A percentile compares a stretch with the other conserved stretches of the same genome.
Conservation (phyloP, 768 basidiomycete species). For the Leccinum variicolor region DNA sequence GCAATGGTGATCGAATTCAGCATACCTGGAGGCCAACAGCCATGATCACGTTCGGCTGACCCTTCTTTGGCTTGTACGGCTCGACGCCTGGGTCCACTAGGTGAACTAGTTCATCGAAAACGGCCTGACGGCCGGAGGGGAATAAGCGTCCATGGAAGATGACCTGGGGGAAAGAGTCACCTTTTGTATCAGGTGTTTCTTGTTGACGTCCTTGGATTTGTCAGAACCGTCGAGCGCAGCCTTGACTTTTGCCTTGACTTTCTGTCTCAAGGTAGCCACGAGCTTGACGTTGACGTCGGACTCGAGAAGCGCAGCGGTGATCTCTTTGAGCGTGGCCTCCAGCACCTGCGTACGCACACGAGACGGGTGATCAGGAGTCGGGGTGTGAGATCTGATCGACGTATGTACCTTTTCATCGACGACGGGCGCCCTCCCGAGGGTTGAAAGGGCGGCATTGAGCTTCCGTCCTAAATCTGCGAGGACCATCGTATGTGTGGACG, state of each 20-base stretch:
- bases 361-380: not conserved
- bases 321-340: constrained; percentile 92
- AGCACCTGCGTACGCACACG: constrained; percentile 59
- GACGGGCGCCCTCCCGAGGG: constrained; percentile 80
- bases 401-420: constrained; percentile 82
- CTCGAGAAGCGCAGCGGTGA: constrained; percentile 90
- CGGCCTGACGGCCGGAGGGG: constrained; percentile 53
- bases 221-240: constrained; percentile 69
- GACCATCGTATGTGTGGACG: constrained; percentile 62
- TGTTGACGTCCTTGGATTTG: constrained; percentile 75
- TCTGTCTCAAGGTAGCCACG: constrained; percentile 79
- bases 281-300: constrained; percentile 99
- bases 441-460: constrained; percentile 90
- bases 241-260: constrained; percentile 90
- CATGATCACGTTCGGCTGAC: constrained; percentile 93
- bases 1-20: constrained; percentile 1
- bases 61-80: constrained; percentile 95
- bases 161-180: constrained; percentile 35
- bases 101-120: constrained; percentile 94
- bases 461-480: constrained; percentile 91
- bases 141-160: constrained; percentile 8
- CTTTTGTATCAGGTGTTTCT: constrained; percentile 90
- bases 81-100: constrained; percentile 95
- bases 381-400: constrained; percentile 11
- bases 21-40: constrained; percentile 91